Conservation (phyloP, 176 grass and related monocot species). For the Avena atlantica region DNA sequence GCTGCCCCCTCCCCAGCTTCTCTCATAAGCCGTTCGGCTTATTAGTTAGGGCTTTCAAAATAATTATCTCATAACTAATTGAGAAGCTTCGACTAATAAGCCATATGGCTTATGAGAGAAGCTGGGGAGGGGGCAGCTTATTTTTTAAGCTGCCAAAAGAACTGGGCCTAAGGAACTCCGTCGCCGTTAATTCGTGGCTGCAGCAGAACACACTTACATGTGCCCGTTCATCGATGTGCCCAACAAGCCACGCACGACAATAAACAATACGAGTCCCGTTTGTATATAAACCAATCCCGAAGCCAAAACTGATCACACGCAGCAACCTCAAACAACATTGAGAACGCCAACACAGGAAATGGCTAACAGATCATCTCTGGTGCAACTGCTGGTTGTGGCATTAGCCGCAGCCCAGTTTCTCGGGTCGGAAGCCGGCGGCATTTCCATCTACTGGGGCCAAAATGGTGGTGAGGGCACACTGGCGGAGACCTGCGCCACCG, state of each 20-base stretch:
- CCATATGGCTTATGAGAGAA: too few relatives aligned
- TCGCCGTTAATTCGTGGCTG: conserved; percentile 4
- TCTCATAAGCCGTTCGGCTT: too few relatives aligned
- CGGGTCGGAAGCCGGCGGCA: conserved; percentile 28
- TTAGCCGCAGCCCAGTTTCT: background rate
- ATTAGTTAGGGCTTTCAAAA: too few relatives aligned
- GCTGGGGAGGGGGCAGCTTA: too few relatives aligned
- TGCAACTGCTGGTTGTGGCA: conserved; percentile 37
- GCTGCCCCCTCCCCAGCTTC: too few relatives aligned
- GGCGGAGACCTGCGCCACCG: conserved; percentile 33
- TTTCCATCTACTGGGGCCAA: conserved; percentile 59
- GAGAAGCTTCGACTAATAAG: too few relatives aligned
- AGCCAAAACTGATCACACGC: background rate
- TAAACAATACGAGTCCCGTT: background rate
- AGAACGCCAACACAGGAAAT: background rate
- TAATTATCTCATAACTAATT: too few relatives aligned
- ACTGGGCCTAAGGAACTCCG: background rate
- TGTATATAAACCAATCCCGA: conserved; percentile 12
- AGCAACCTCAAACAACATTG: conserved; percentile 5
- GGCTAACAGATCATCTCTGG: conserved; percentile 9
- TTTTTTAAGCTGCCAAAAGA: too few relatives aligned
- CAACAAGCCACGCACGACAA: background rate
- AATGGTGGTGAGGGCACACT: conserved; percentile 48
- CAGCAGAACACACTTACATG: background rate
- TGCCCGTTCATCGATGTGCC: background rate